These are phyloP conservation scores for Lepiota venenata DNA, from an alignment of 768 basidiomycete genomes.

Conservation along the genomic window DNA sequence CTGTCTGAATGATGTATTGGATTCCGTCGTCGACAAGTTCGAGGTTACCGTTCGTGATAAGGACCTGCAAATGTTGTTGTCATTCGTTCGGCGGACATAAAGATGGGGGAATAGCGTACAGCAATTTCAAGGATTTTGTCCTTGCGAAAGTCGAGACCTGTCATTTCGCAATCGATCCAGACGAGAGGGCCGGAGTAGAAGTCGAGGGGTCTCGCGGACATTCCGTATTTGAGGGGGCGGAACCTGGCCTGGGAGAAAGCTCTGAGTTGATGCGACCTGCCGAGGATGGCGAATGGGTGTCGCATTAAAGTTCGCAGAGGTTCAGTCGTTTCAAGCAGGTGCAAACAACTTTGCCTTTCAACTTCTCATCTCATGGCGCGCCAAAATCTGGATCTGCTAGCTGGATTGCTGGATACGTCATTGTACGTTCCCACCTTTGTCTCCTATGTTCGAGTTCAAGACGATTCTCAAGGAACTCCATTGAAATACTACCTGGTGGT, in stretches of 20 bases:
- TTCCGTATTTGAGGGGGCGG: conserved; percentile 6
- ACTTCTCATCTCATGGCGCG: not conserved
- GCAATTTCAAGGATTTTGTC: conserved; percentile 83
- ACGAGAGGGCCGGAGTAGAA: conserved; percentile 66
- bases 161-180: conserved; percentile 91
- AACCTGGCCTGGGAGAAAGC: conserved; percentile 1
- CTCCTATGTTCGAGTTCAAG: not conserved
- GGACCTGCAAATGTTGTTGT: conserved; percentile 42
- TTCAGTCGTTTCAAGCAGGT: not conserved
- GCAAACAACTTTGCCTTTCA: not conserved
- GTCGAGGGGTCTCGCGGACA: conserved; percentile 20
- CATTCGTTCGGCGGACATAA: not conserved
- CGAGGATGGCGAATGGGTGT: not conserved
- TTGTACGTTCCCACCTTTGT: not conserved
- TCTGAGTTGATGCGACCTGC: not conserved
- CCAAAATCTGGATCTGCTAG: not conserved
- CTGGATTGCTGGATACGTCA: not conserved
- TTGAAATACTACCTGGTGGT: conserved; percentile 65
- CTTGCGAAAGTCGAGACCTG: conserved; percentile 62
- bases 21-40: conserved; percentile 80
- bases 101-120: conserved; percentile 29
- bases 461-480: conserved; percentile 33
- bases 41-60: conserved; percentile 86
- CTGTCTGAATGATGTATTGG: conserved; percentile 68
- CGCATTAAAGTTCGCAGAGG: not conserved